These are phyloP conservation scores for Synchytrium microbalum DNA, from an alignment of 371 early-diverging fungal genomes.

Conservation along the genomic window DNA sequence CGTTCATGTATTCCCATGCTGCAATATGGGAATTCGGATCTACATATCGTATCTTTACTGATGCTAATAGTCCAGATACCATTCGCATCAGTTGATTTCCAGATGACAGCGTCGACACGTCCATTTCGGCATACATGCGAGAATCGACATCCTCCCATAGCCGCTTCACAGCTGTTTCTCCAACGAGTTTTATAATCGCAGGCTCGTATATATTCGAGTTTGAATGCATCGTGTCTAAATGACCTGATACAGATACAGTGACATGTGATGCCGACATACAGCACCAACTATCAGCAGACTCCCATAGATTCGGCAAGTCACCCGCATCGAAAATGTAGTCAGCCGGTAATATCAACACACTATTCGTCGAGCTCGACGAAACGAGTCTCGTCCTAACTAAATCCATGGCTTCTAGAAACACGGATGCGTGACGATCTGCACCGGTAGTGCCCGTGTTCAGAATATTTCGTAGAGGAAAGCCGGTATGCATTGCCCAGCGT, in stretches of 20 bases:
- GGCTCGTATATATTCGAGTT: not conserved
- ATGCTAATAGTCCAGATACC: too few relatives aligned
- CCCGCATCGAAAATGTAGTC: not conserved
- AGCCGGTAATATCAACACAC: not conserved
- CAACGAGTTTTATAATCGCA: not conserved
- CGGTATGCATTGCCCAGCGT: constrained; percentile 14
- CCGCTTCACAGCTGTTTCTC: not conserved
- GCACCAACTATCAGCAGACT: not conserved
- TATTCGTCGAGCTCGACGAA: not conserved
- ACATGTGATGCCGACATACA: not conserved
- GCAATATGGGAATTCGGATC: not conserved
- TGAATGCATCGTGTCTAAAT: too few relatives aligned
- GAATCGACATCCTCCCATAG: not conserved
- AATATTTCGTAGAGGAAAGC: constrained; percentile 5
- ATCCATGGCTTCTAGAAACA: not conserved
- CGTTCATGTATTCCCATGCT: not conserved
- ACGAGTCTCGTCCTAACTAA: not conserved
- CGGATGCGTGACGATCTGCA: not conserved
- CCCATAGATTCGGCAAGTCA: not conserved
- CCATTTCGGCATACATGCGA: too few relatives aligned
- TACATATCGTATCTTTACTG: too few relatives aligned
- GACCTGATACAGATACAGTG: not conserved
- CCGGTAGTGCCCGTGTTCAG: not conserved
- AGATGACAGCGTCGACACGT: not conserved
- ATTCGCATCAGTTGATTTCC: not conserved